Evolutionary conservation across 768 basidiomycete species (phyloP).

Genomic region (Rhodotorula sphaerocarpa): DNA sequence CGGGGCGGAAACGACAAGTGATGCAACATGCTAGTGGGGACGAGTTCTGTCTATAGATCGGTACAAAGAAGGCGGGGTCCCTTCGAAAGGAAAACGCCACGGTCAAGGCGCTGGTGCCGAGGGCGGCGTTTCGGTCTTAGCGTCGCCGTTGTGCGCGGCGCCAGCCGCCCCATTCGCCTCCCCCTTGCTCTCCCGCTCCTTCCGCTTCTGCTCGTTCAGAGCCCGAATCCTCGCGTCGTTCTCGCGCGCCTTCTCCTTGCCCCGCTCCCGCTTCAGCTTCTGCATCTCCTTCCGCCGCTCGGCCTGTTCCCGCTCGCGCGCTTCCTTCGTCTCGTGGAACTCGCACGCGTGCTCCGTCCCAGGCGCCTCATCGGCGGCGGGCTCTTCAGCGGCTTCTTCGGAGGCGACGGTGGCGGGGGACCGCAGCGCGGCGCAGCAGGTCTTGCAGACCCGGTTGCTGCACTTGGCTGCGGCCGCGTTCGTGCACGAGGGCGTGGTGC

Average conservation of each 20-base stretch:
- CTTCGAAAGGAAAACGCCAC: too few species aligned
- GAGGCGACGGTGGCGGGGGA: too few species aligned
- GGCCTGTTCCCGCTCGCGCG: conserved; percentile 3
- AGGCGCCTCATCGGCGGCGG: conserved; percentile 26
- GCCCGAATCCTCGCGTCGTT: not conserved
- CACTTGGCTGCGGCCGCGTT: conserved; percentile 31
- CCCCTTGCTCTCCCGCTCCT: not conserved
- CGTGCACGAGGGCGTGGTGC: conserved; percentile 5
- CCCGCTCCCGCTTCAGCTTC: not conserved
- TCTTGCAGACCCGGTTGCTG: conserved; percentile 10
- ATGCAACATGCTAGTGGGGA: too few species aligned
- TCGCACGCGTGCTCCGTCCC: conserved; percentile 1
- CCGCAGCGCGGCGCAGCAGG: conserved; percentile 13
- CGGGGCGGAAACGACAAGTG: not conserved
- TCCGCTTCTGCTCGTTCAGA: not conserved
- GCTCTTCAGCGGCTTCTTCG: too few species aligned
- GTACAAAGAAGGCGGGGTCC: too few species aligned
- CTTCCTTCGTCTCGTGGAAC: conserved; percentile 31
- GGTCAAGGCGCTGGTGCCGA: too few species aligned
- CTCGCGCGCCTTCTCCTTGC: not conserved
- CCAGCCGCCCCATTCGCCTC: too few species aligned
- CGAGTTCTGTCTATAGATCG: too few species aligned
- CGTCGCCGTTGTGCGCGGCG: too few species aligned
- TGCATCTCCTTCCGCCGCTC: not conserved
- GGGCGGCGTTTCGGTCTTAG: too few species aligned